Percentiles rank a stretch among this genome's conserved stretches.
phyloP scores from a whole-genome alignment of 1,139 yeast genomes.

The Debaryomyces subglobosus region DNA sequence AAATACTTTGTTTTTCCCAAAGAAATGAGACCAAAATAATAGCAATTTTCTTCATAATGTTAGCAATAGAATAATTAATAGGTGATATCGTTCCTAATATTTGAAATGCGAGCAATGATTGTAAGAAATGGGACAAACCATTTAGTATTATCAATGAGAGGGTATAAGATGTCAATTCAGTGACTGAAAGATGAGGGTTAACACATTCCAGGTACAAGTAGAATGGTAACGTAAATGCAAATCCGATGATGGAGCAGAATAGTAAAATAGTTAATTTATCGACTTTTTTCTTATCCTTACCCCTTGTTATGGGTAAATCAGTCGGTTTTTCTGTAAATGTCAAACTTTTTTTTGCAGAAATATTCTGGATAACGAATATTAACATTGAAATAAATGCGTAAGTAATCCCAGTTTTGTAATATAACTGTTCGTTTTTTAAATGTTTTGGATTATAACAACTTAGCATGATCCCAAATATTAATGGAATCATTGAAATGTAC shows the following conservation, averaged over 20 bases:
- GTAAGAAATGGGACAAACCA: constrained; percentile 82
- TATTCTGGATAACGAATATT: constrained; percentile 88
- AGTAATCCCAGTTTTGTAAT: constrained; percentile 62
- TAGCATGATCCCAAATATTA: constrained; percentile 81
- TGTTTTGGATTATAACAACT: constrained; percentile 62
- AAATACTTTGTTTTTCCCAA: constrained; percentile 68
- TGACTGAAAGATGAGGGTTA: constrained; percentile 33
- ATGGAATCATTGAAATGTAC: constrained; percentile 74
- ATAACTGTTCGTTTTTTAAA: constrained; percentile 20
- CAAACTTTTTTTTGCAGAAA: constrained; percentile 81
- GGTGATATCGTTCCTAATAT: constrained; percentile 84
- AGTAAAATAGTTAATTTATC: constrained; percentile 84
- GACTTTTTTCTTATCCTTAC: constrained; percentile 45
- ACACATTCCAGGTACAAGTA: constrained; percentile 70
- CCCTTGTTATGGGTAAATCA: constrained; percentile 23
- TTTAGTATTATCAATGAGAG: constrained; percentile 51
- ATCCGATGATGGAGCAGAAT: constrained; percentile 84
- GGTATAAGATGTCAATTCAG: constrained; percentile 38
- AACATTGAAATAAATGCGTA: constrained; percentile 82
- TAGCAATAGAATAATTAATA: constrained; percentile 89
- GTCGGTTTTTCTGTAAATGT: constrained; percentile 41
- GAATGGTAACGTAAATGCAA: constrained; percentile 73
- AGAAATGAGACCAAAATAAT: constrained; percentile 79
- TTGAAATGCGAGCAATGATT: constrained; percentile 87
- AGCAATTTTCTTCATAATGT: constrained; percentile 81